Evolutionary conservation across 345 rosid species (phyloP), one percentile per base, ranked within the genome.

Genomic region (Moringa oleifera): DNA sequence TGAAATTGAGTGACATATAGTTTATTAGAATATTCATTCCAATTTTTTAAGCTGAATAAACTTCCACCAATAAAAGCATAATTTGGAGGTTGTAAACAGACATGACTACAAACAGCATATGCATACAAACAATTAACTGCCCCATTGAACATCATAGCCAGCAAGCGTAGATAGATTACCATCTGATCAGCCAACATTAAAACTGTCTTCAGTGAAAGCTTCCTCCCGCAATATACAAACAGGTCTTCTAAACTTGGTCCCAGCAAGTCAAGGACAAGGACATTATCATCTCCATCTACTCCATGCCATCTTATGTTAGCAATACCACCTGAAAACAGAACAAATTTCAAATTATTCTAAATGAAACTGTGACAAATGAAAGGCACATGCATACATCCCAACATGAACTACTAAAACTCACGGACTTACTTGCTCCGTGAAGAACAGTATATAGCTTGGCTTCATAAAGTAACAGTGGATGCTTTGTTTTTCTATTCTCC

Each of bases 191-290:
- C 97, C 77, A 93, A 71, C 80, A 93, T 74, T 64, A 93, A 63
- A 25, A 90, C 98, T 0, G 95, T 90, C 81, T 93, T 93, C 51
- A 89, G 73, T 0, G 95, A 86, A 71, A 93, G 88, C 62, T 86
- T 93, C 68, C 97, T 79, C 65, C 95, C 92, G 66, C 97, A 90
- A 28, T 93, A 93, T 49, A 86, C 90, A 55, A 93, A 90, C 12
- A 93, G 54, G 77, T 93, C 98, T 63, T 93, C 97, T 8, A 93
- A 86, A 71, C 98, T 93, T 8, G 98, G 98, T 17, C 98, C 98
- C 0, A 93, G 77, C 75, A 93, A 82, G 76, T 93, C 98, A 33
- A 93, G 71, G 49, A 90, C 97, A 51, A 90, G 75, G 0, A 83
- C 78, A 52, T 90, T 86, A 36, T 93, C 95, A 56, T 83, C 90